These are phyloP conservation scores for Neonectria magnoliae DNA, from an alignment of 2,329 filamentous ascomycete genomes.

Conservation along the genomic window DNA sequence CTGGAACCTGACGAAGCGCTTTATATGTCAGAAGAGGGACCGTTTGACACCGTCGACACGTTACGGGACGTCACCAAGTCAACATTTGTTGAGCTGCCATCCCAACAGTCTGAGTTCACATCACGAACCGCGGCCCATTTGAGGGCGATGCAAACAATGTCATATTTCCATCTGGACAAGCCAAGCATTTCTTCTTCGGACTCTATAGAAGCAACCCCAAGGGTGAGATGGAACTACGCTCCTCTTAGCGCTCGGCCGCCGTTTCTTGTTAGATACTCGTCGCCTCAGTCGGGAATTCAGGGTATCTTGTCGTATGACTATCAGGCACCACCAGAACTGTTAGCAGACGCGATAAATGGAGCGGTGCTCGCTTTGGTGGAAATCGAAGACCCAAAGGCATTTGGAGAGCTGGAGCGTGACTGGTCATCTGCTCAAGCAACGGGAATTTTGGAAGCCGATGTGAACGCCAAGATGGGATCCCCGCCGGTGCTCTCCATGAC, in stretches of 20 bases:
- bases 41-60: conserved; percentile 64
- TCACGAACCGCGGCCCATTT: conserved; percentile 72
- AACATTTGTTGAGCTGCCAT: conserved; percentile 64
- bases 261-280: conserved; percentile 69
- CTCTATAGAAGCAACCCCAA: background rate
- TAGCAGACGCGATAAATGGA: conserved; percentile 75
- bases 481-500: conserved; percentile 32
- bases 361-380: conserved; percentile 74
- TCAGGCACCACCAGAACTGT: conserved; percentile 65
- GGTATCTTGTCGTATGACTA: conserved; percentile 76
- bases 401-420: conserved; percentile 47
- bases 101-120: conserved; percentile 65
- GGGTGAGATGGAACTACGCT: conserved; percentile 59
- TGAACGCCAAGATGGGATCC: background rate
- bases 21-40: conserved; percentile 74
- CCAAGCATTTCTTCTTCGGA: conserved; percentile 32
- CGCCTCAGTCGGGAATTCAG: conserved; percentile 62
- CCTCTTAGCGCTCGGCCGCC: conserved; percentile 68
- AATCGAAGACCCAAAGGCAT: conserved; percentile 64
- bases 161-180: conserved; percentile 72
- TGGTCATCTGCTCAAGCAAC: conserved; percentile 7
- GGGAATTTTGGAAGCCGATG: conserved; percentile 33
- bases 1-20: conserved; percentile 70
- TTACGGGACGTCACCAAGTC: conserved; percentile 58
- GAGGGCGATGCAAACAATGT: conserved; percentile 80